phyloP scores from a whole-genome alignment of 1,139 yeast species.

The Lodderomyces theae region DNA sequence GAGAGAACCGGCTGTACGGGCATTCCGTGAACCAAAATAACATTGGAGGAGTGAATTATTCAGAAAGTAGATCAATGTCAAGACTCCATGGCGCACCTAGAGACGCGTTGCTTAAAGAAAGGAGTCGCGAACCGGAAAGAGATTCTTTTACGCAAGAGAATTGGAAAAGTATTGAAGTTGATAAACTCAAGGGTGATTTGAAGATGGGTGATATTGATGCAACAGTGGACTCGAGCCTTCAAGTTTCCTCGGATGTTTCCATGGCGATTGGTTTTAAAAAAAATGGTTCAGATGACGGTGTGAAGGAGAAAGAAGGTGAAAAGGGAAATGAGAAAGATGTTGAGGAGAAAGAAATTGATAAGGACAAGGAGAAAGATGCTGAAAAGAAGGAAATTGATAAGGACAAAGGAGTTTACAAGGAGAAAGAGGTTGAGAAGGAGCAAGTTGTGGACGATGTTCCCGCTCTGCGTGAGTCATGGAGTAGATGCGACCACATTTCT shows the following conservation, averaged over 20 bases:
- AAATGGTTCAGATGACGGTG: too few relatives aligned
- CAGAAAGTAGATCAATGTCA: not conserved
- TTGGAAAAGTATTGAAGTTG: not conserved
- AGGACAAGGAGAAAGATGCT: too few relatives aligned
- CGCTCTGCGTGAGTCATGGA: not conserved
- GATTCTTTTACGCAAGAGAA: not conserved
- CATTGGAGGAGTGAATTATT: not conserved
- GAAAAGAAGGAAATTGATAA: too few relatives aligned
- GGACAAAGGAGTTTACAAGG: too few relatives aligned
- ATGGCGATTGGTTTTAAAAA: too few relatives aligned
- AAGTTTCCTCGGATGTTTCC: too few relatives aligned
- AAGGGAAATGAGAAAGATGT: not conserved
- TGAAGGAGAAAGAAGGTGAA: too few relatives aligned
- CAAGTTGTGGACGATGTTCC: not conserved
- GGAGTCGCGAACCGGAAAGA: not conserved
- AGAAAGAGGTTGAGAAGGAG: too few relatives aligned
- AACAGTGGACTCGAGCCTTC: too few relatives aligned
- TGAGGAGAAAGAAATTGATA: not conserved
- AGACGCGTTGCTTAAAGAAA: not conserved
- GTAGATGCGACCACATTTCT: not conserved
- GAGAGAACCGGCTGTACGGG: not conserved
- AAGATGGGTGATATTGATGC: not conserved
- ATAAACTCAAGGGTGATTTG: not conserved
- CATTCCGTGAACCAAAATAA: not conserved
- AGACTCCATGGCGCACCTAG: not conserved